These are phyloP conservation scores for Pseudogymnoascus sp. DNA, from an alignment of 2,329 filamentous ascomycete species.

Conservation along the genomic window DNA sequence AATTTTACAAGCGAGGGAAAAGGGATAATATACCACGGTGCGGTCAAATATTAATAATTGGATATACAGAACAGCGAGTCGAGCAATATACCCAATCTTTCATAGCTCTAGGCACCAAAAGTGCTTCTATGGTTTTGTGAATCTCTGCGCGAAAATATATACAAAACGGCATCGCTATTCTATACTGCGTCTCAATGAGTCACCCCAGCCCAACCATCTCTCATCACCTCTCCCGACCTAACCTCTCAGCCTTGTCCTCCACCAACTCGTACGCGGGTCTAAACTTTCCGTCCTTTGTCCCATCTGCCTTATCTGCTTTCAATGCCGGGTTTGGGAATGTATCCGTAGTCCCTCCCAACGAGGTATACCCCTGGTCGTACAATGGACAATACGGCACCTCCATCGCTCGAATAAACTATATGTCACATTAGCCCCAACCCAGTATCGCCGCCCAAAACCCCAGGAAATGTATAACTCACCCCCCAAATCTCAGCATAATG, in stretches of 20 bases:
- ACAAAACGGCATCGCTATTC: conserved; percentile 4
- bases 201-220: neutral
- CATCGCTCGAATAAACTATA: conserved; percentile 69
- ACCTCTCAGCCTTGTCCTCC: conserved; percentile 67
- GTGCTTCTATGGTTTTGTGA: neutral
- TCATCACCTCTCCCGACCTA: conserved; percentile 51
- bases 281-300: conserved; percentile 37
- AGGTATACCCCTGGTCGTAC: conserved; percentile 86
- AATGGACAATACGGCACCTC: conserved; percentile 75
- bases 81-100: conserved; percentile 6
- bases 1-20: neutral
- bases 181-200: neutral
- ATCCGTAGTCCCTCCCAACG: conserved; percentile 80
- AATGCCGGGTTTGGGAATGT: conserved; percentile 82
- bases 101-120: conserved; percentile 1
- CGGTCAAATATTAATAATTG: neutral
- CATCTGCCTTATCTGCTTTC: conserved; percentile 31
- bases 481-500: conserved; percentile 93
- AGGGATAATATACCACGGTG: conserved; percentile 1
- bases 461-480: conserved; percentile 45
- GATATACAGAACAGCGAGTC: conserved; percentile 1
- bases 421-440: conserved; percentile 14
- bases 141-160: neutral
- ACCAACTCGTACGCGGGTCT: conserved; percentile 68
- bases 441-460: neutral